A percentile compares a stretch with the other conserved stretches of the same genome.
phyloP scores from a whole-genome alignment of 108 stramenopile species.

The Bacterosira constricta region DNA sequence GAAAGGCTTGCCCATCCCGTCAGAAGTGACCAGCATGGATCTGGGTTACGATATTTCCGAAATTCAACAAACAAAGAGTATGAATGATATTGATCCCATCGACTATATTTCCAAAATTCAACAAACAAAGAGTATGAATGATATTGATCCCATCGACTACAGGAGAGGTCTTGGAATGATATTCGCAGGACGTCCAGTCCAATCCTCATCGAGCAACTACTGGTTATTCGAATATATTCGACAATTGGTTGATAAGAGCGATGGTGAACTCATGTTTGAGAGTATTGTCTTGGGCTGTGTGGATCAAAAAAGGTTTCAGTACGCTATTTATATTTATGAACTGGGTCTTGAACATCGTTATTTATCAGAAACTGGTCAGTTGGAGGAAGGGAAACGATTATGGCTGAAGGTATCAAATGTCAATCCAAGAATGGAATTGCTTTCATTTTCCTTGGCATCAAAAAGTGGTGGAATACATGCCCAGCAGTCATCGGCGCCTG shows the following conservation, averaged over 20 bases:
- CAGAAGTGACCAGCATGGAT: slow-evolving; percentile 43
- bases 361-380: slow-evolving; percentile 52
- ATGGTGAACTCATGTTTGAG: slow-evolving; percentile 50
- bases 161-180: slow-evolving; percentile 53
- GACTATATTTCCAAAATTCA: slow-evolving; percentile 29
- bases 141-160: slow-evolving; percentile 65
- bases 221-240: slow-evolving; percentile 82
- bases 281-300: slow-evolving; percentile 70
- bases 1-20: slow-evolving; percentile 51
- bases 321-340: slow-evolving; percentile 75
- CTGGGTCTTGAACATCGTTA: slow-evolving; percentile 79
- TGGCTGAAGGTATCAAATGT: slow-evolving; percentile 59
- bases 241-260: slow-evolving; percentile 39
- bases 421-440: slow-evolving; percentile 58
- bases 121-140: slow-evolving; percentile 12
- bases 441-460: slow-evolving; percentile 55
- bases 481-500: slow-evolving; percentile 7
- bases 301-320: slow-evolving; percentile 62
- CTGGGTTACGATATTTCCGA: slow-evolving; percentile 55
- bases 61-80: background rate
- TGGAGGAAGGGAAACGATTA: slow-evolving; percentile 59
- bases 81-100: slow-evolving; percentile 57
- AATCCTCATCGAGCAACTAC: slow-evolving; percentile 66
- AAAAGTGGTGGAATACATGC: slow-evolving; percentile 42
- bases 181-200: slow-evolving; percentile 57